Evolutionary conservation across 2,329 filamentous ascomycete species (phyloP), one percentile per base, ranked within the genome.

Genomic region (Metarhizium album): DNA sequence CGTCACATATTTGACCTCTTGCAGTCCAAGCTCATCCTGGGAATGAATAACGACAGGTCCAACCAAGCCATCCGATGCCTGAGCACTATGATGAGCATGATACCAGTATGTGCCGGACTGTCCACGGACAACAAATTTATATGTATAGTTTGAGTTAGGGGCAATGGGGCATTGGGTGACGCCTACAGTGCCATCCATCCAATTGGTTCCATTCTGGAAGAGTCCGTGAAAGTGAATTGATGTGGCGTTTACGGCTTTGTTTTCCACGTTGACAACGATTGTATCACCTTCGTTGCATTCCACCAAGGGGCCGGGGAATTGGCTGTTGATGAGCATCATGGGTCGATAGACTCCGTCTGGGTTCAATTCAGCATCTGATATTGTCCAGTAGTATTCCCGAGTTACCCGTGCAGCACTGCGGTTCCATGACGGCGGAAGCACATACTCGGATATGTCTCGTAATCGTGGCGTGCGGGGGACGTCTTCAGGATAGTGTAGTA

Each of bases 191-290:
- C 86, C 87, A 59, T 91, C 86, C 82, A 88, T 87, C 51, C 75
- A 74, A 52, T 81, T 87, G 0, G 84, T 86, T 11, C 84, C 84
- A 57, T 87, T 87, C 61, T 89, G 85, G 60, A 81, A 88, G 55
- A 91, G 74, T 16, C 87, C 87, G 57, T 91, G 87, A 64, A 86
- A 90, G 62, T 91, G 87, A 4, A 90, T 72, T 37, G 75, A 78
- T 8, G 83, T 84, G 13, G 75, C 78, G 56, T 89, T 86, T 13
- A 72, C 70, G 1, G 85, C 78, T 22, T 76, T 73, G 58, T 91
- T 91, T 57, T 79, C 69, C 47, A 89, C 73, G 31, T 86, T 79
- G 42, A 90, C 79, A 3, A 87, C 64, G 8, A 93, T 65, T 1
- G 76, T 80, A 58, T 93, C 87, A 20, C 84, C 86, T 55, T 86